These are phyloP conservation scores for Nicotiana attenuata DNA, from an alignment of 257 asterid genomes.

Conservation along the genomic window DNA sequence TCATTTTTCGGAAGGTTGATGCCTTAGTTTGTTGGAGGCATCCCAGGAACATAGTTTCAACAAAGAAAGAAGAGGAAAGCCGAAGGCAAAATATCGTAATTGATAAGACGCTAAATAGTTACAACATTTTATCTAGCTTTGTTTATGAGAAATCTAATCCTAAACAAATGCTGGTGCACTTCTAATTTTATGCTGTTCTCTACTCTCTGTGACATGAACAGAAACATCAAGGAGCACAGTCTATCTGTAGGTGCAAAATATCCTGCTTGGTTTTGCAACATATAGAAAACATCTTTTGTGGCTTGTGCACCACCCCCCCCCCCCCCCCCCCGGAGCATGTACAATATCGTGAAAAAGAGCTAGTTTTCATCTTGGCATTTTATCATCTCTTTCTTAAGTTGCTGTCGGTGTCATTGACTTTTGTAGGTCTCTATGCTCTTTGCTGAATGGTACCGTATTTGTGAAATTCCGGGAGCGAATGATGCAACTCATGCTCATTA, in stretches of 20 bases:
- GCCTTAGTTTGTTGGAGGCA: background rate
- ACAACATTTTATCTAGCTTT: background rate
- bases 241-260: background rate
- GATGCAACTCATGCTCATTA: conserved; percentile 67
- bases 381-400: background rate
- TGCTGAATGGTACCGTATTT: conserved; percentile 80
- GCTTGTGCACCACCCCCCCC: background rate
- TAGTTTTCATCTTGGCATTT: background rate
- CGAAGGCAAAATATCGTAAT: background rate
- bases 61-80: background rate
- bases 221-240: background rate
- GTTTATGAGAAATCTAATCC: background rate
- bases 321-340: background rate
- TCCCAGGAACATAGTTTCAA: background rate
- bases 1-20: background rate
- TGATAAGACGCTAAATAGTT: background rate
- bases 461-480: conserved; percentile 81
- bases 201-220: background rate
- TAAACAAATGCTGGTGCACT: background rate
- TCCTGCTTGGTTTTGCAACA: background rate
- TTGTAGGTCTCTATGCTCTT: conserved; percentile 65
- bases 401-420: conserved; percentile 3
- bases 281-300: background rate
- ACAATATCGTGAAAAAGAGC: background rate
- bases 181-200: background rate